Evolutionary conservation across 495 filamentous ascomycete species (phyloP), one percentile per base, ranked within the genome.

Genomic region (Penicillium riverlandense): DNA sequence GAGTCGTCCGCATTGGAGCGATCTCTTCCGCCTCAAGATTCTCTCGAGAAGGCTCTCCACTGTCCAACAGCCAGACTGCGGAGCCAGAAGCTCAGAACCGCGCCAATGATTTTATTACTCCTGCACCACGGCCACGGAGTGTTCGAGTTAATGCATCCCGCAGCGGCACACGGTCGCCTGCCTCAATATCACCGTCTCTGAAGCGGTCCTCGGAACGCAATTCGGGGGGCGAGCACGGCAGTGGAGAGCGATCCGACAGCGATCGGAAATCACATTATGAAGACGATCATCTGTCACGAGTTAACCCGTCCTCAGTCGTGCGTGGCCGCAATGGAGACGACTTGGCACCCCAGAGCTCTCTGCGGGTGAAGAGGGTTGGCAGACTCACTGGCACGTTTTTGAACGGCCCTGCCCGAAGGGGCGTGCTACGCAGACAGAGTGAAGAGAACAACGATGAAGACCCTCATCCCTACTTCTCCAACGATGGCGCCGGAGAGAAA

Each of bases 381-480:
- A 84, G 85, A 50, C 65, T 82, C 6, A 78, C 83, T 8, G 86
- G 86, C 1, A 79, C 74, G 45, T 89, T 88, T 51, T 66, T 89
- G 15, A 87, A 80, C 45, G 84, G 84, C 1, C 85, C 86, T 8
- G 85, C 84, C 14, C 77, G 86, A 44, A 70, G 86, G 48, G 85
- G 84, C 11, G 76, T 83, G 12, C 54, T 76, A 46, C 71, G 84
- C 45, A 75, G 84, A 40, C 83, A 86, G 58, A 88, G 83, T 47
- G 85, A 89, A 34, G 86, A 89, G 35, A 82, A 84, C 8, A 52
- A 60, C 37, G 74, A 70, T 31, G 66, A 71, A 36, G 52, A 57
- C 12, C 32, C 32, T 10, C 52, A 57, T 2, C 49, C 46, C 6
- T 57, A 61, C 35, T 48, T 62, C 4, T 54, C 64, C 7, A 49